Base-by-base conservation (phyloP, 768 basidiomycete genomes). In the Serendipita indica region DNA sequence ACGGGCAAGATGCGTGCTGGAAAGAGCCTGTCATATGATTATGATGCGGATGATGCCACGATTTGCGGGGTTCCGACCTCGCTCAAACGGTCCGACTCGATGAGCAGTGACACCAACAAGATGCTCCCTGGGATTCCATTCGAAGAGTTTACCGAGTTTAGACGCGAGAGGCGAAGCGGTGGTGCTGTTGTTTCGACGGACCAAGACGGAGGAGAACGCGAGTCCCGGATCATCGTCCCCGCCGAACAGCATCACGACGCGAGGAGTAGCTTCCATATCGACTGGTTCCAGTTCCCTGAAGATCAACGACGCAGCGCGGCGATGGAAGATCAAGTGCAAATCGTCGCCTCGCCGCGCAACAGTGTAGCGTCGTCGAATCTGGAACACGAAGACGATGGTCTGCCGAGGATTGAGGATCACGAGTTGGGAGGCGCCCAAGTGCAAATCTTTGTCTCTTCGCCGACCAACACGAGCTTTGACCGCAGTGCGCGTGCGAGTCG, bases 401-500 rank as follows among this genome's bases (percentile, higher is more conserved):
- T 18, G 18, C 35, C 35, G 18, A 13, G 35, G 35, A 39, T 39
- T 39, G 12, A 39, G 35, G 35, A 39, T 39, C 13, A 18, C 18
- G 35, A 39, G n/a, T n/a, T n/a, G n/a, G n/a, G n/a, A n/a, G n/a
- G n/a, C n/a, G n/a, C n/a, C n/a, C n/a, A 54, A 54, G 49, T 54
- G 25, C 49, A 54, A 54, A 54, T 54, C 49, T 54, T 54, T 54
- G 49, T 54, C 16, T 54, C 49, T 27, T 54, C 49, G 49, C 49
- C 49, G 12, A 54, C 49, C 16, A 54, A 28, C 30, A 54, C 49
- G 25, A 33, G 12, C n/a, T 54, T 25, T 54, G 49, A 22, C 16
- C 22, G 27, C n/a, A 25, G n/a, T 0, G 41, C 18, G 30, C 22
- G 49, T 28, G 22, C 20, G 32, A 20, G 49, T 30, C 22, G 20